These are phyloP conservation scores for Penicillium sp. DNA, from an alignment of 2,329 filamentous ascomycete genomes.

Conservation along the genomic window DNA sequence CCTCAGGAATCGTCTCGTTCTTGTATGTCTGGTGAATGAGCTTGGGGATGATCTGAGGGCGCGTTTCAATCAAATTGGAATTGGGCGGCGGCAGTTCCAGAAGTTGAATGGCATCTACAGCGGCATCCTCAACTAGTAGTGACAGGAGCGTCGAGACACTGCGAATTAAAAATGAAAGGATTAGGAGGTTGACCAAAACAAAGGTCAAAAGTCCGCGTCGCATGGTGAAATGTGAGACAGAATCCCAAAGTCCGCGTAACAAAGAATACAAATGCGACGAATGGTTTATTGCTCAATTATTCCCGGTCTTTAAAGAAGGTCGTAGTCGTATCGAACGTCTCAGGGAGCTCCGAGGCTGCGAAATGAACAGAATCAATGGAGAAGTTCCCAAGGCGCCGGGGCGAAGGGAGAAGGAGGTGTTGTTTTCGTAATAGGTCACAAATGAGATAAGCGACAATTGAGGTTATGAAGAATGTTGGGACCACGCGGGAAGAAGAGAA, in stretches of 20 bases:
- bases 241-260: not conserved
- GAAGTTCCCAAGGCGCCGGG: not conserved
- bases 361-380: not conserved
- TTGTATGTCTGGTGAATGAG: constrained; percentile 78
- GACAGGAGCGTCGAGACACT: constrained; percentile 70
- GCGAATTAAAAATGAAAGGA: constrained; percentile 65
- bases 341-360: not conserved
- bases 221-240: constrained; percentile 46
- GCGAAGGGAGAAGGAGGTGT: not conserved
- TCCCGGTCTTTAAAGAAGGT: not conserved
- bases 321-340: not conserved
- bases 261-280: not conserved
- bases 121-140: constrained; percentile 67
- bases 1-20: constrained; percentile 66
- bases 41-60: constrained; percentile 67
- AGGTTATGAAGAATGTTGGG: not conserved
- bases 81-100: constrained; percentile 67
- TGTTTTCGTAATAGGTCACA: constrained; percentile 1
- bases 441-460: not conserved
- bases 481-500: not conserved
- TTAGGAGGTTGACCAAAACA: constrained; percentile 62
- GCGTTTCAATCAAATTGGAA: constrained; percentile 57
- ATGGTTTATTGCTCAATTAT: not conserved
- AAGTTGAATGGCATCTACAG: constrained; percentile 64
- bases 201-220: constrained; percentile 62